Percentiles rank a stretch among this genome's conserved stretches.
phyloP scores from a whole-genome alignment of 2,329 filamentous ascomycete genomes.

The Colletotrichum trifolii region DNA sequence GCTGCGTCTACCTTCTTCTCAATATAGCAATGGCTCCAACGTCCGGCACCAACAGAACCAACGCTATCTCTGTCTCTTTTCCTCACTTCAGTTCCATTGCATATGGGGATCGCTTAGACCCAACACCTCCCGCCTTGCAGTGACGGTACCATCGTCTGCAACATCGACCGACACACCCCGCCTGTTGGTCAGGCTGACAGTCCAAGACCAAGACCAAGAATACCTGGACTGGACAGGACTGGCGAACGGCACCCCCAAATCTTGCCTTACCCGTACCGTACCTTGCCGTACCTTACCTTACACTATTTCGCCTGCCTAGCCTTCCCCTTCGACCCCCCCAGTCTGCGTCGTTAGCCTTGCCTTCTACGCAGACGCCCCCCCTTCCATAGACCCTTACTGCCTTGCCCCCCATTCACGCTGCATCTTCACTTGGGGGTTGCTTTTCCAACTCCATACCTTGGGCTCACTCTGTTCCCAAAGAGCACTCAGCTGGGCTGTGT shows the following conservation, averaged over 20 bases:
- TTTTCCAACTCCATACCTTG: conserved; percentile 46
- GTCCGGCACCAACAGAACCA: conserved; percentile 40
- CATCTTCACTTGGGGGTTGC: conserved; percentile 45
- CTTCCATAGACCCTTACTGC: conserved; percentile 27
- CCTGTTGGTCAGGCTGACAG: conserved; percentile 50
- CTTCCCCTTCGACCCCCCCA: conserved; percentile 32
- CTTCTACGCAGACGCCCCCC: conserved; percentile 38
- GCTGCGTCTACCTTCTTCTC: conserved; percentile 41
- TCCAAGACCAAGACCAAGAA: neutral
- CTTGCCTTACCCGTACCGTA: conserved; percentile 18
- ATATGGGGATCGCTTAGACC: conserved; percentile 46
- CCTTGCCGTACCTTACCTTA: conserved; percentile 27
- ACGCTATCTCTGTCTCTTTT: conserved; percentile 45
- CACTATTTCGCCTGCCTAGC: conserved; percentile 3
- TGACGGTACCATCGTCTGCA: no score
- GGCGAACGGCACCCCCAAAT: neutral
- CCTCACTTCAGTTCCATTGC: conserved; percentile 50
- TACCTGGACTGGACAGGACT: no score
- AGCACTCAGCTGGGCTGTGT: conserved; percentile 58
- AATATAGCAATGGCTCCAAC: conserved; percentile 55
- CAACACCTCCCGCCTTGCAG: conserved; percentile 41
- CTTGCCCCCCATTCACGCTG: conserved; percentile 37
- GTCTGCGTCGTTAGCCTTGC: conserved; percentile 17
- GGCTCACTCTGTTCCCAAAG: conserved; percentile 46
- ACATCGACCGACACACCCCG: conserved; percentile 42